Evolutionary conservation across 768 basidiomycete species (phyloP).

Genomic region (Rhizopogon roseolus): DNA sequence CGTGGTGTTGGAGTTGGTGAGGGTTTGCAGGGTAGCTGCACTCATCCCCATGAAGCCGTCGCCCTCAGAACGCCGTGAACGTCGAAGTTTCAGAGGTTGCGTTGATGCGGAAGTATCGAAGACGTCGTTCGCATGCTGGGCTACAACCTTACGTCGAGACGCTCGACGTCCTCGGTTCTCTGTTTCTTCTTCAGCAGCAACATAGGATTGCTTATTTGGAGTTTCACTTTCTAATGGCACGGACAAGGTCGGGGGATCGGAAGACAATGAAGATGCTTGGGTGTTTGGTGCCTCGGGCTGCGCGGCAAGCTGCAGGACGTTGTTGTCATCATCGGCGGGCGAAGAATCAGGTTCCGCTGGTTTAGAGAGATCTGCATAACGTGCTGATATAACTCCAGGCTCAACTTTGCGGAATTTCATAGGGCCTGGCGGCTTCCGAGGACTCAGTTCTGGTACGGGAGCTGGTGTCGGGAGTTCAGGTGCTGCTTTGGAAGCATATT

Average conservation of each 20-base stretch:
- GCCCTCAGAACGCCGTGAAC: conserved; percentile 31
- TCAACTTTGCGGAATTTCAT: conserved; percentile 36
- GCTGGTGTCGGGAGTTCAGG: conserved; percentile 4
- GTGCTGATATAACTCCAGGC: conserved; percentile 30
- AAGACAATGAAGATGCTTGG: background rate
- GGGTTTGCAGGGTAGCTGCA: conserved; percentile 58
- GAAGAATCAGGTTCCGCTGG: background rate
- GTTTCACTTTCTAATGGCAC: conserved; percentile 12
- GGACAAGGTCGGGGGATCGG: background rate
- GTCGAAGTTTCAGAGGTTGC: conserved; percentile 35
- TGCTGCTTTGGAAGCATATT: conserved; percentile 21
- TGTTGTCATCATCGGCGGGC: background rate
- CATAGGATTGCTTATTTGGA: conserved; percentile 10
- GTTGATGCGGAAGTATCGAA: conserved; percentile 26
- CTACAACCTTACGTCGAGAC: conserved; percentile 43
- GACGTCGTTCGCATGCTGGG: conserved; percentile 32
- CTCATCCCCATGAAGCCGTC: conserved; percentile 62
- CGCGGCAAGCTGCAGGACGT: background rate
- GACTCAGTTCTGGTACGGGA: conserved; percentile 10
- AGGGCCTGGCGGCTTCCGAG: conserved; percentile 19
- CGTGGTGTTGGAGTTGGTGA: conserved; percentile 69
- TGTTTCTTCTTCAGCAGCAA: conserved; percentile 11
- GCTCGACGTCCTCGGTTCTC: conserved; percentile 38
- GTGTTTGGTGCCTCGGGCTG: background rate
- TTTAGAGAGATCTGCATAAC: conserved; percentile 9